These are phyloP conservation scores for Pistacia integerrima DNA, from an alignment of 345 rosid species.

Conservation along the genomic window DNA sequence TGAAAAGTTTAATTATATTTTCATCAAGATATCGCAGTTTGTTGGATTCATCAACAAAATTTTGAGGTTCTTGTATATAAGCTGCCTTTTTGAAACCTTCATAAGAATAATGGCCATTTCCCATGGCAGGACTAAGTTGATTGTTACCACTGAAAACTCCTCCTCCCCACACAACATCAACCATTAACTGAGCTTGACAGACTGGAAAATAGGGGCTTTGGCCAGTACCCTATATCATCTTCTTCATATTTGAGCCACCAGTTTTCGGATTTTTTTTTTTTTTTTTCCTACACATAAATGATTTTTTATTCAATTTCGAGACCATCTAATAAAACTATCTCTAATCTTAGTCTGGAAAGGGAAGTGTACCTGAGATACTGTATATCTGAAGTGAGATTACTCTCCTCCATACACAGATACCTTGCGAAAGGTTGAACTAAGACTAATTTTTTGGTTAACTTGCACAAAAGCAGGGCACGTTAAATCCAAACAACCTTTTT, in stretches of 20 bases:
- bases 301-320: too few relatives aligned
- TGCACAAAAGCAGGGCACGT: constrained; percentile 1
- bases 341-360: too few relatives aligned
- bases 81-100: neutral
- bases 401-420: constrained; percentile 2
- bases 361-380: neutral
- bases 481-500: neutral
- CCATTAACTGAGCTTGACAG: neutral
- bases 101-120: neutral
- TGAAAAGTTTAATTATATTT: too few relatives aligned
- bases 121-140: neutral
- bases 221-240: neutral
- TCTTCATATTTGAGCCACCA: neutral
- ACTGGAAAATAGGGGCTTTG: neutral
- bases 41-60: neutral
- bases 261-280: neutral
- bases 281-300: too few relatives aligned
- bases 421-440: neutral
- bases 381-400: neutral
- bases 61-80: too few relatives aligned
- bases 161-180: neutral
- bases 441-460: neutral
- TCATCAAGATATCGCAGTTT: too few relatives aligned
- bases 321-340: too few relatives aligned
- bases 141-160: neutral